Conservation (phyloP, 1,139 yeast species). For the Scheffersomyces cryptocercus region DNA sequence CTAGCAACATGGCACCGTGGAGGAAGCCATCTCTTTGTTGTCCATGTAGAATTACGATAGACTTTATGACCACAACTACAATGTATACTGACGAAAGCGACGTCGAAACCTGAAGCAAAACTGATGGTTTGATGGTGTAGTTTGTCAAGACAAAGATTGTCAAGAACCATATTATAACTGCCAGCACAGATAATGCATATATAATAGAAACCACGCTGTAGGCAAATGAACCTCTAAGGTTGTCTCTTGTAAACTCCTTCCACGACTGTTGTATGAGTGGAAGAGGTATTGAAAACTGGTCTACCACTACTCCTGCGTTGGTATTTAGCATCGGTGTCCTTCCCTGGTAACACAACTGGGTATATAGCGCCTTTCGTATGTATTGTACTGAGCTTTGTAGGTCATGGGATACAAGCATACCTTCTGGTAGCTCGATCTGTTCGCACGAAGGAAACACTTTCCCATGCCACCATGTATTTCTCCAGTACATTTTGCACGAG, state of each 20-base stretch:
- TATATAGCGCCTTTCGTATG: constrained; percentile 27
- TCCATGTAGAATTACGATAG: constrained; percentile 43
- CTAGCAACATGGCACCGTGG: constrained; percentile 52
- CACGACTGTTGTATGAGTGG: constrained; percentile 45
- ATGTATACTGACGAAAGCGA: constrained; percentile 55
- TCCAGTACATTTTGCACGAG: constrained; percentile 38
- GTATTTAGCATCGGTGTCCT: constrained; percentile 46
- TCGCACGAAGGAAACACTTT: constrained; percentile 34
- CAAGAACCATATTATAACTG: constrained; percentile 64
- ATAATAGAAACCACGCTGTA: constrained; percentile 62
- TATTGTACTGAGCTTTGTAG: constrained; percentile 20
- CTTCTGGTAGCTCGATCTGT: constrained; percentile 30
- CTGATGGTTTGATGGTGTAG: constrained; percentile 55
- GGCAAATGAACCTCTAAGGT: constrained; percentile 46
- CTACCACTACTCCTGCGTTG: constrained; percentile 35
- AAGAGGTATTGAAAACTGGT: constrained; percentile 27
- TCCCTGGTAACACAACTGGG: constrained; percentile 37
- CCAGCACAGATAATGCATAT: constrained; percentile 63
- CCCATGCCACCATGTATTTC: constrained; percentile 26
- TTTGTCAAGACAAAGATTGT: constrained; percentile 65
- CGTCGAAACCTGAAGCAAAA: constrained; percentile 47
- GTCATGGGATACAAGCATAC: constrained; percentile 35
- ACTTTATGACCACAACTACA: constrained; percentile 47
- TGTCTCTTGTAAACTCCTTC: constrained; percentile 33
- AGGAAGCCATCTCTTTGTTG: constrained; percentile 61